Evolutionary conservation across 331 rosid genomes (phyloP), one percentile per base, ranked within the genome.

Genomic region (Dryas integrifolia): DNA sequence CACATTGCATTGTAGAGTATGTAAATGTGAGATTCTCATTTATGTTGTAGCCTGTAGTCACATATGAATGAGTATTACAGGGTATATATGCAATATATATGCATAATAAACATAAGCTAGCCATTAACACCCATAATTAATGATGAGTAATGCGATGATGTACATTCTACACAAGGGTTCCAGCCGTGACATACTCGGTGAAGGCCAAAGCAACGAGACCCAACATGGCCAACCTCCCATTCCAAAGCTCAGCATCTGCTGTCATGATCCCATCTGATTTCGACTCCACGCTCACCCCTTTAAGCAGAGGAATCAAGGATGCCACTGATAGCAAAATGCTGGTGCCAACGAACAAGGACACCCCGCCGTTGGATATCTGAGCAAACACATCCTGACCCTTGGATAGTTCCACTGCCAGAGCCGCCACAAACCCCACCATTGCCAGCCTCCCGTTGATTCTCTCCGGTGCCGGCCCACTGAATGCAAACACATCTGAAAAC

Each of bases 401-500:
- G 1, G 86, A 72, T 50, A 84, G 13, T 53, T 93, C 98, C 70
- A 87, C 87, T 10, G 84, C 96, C 4, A 90, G 14, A 3, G 98
- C 97, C 0, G 94, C 75, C 0, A 89, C 96, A 56, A 93, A 93
- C 0, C 97, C 98, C 6, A 91, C 76, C 98, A 93, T 93, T 1
- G 98, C 97, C 2, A 90, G 76, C 74, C 98, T 85, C 3, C 96
- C 97, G 65, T 93, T 93, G 74, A 93, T 93, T 63, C 98, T 91
- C 82, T 93, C 98, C 1, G 96, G 97, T 14, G 90, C 97, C 0
- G 95, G 98, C 2, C 98, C 97, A 40, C 89, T 72, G 83, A 91
- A 91, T 0, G 97, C 97, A 43, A 93, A 70, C 9, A 93, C 41
- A 21, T 93, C 96, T 0, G 85, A 64, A 24, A 93, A 85, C 7